phyloP scores from a whole-genome alignment of 1,139 yeast genomes.

The Lodderomyces jiufengensis region DNA sequence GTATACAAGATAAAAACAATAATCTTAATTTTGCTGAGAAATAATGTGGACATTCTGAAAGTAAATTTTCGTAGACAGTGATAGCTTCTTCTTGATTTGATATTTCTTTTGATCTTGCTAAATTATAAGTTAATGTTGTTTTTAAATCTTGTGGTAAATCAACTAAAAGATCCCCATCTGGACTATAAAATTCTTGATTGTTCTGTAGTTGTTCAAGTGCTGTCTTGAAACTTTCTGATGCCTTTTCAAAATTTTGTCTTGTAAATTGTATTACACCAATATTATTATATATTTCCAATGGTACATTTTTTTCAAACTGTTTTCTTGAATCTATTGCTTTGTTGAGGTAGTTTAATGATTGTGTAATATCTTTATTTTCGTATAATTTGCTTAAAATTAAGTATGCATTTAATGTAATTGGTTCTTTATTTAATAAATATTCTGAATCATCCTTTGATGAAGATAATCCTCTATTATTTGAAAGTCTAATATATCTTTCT shows the following conservation, averaged over 20 bases:
- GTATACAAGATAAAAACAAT: slow-evolving; percentile 48
- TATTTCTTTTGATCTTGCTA: slow-evolving; percentile 60
- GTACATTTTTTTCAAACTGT: slow-evolving; percentile 45
- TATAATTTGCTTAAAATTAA: slow-evolving; percentile 63
- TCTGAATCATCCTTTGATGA: slow-evolving; percentile 23
- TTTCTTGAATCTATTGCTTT: slow-evolving; percentile 55
- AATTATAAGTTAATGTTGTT: slow-evolving; percentile 54
- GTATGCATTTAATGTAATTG: slow-evolving; percentile 66
- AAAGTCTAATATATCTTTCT: slow-evolving; percentile 68
- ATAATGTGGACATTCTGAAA: slow-evolving; percentile 63
- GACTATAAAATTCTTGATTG: slow-evolving; percentile 17
- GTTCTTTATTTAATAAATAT: slow-evolving; percentile 47
- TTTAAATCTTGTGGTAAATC: slow-evolving; percentile 31
- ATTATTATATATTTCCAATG: slow-evolving; percentile 73
- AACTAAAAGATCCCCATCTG: slow-evolving; percentile 24
- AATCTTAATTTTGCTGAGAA: slow-evolving; percentile 74
- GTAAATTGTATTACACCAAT: slow-evolving; percentile 81
- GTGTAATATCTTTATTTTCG: slow-evolving; percentile 59
- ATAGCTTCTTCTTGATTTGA: slow-evolving; percentile 45
- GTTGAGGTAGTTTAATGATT: slow-evolving; percentile 53
- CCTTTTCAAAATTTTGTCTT: slow-evolving; percentile 51
- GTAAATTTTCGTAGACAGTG: slow-evolving; percentile 51
- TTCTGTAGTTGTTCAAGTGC: slow-evolving; percentile 37
- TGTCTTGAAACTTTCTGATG: slow-evolving; percentile 40
- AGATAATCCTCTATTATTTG: slow-evolving; percentile 42